Base-by-base conservation (phyloP, 192 early-diverging fungal genomes). In the Chytriomyces confervae region DNA sequence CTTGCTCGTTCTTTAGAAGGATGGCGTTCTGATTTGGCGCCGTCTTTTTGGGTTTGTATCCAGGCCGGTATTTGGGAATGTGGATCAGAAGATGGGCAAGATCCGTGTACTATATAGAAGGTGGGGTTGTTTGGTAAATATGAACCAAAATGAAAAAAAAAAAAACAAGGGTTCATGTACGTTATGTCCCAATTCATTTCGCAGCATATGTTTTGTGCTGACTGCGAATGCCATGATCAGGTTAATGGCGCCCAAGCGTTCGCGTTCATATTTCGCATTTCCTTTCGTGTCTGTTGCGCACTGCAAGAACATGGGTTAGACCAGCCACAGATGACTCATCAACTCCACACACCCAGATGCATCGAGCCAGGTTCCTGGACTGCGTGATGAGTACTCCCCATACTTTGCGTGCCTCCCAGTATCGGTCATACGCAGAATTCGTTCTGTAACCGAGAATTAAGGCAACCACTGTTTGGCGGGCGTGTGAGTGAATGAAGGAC, bases 371-470 rank as follows among this genome's bases (percentile, higher is more conserved):
- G 86, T 93, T 95, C 60, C 95, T 90, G 62, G 92, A 85, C 29
- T 87, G 85, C 10, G 91, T 85, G 36, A 87, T 85, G 75, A 97
- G 81, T 11, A 89, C 87, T 45, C 88, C 89, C 95, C 95, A 98
- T 45, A 92, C 73, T 76, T 92, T 88, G 57, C 95, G 87, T 13
- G 92, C 97, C 83, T 96, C 97, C 91, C 91, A 96, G 85, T 90
- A 88, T 48, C 86, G 66, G 61, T 89, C 82, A 76, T 89, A 87
- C 50, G 92, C 91, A 8, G 91, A 91, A 83, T 94, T 95, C 73
- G 91, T 94, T 77, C 94, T 87, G 83, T 95, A 96, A 63, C 91
- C 93, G 49, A 96, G 84, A 23, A 96, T 84, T 77, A 95, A 77
- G 73, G 79, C 80, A 16, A 83, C 72, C 20, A 86, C 84, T 77